Evolutionary conservation across 192 early-diverging fungal genomes (phyloP).

Genomic region (Coemansia sp.): DNA sequence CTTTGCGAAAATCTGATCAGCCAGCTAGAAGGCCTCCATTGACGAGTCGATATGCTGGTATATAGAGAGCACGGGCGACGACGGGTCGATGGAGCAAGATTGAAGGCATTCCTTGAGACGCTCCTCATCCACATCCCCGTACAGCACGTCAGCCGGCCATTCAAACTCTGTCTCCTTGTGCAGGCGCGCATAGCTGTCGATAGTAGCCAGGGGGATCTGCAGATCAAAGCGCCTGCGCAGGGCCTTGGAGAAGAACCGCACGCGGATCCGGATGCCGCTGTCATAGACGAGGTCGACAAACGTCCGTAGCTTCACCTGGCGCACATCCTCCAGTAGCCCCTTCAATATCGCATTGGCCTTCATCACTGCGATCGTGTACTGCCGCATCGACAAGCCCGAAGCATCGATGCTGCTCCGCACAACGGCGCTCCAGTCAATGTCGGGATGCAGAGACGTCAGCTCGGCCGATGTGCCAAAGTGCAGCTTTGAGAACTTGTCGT

Average conservation of each 20-base stretch:
- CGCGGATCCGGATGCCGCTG: constrained; percentile 34
- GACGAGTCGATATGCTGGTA: constrained; percentile 36
- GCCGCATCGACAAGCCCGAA: constrained; percentile 12
- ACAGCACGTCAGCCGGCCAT: constrained; percentile 34
- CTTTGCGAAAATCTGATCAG: no score
- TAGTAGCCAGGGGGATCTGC: constrained; percentile 21
- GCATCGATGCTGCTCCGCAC: constrained; percentile 16
- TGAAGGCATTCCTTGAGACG: constrained; percentile 15
- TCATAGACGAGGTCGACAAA: constrained; percentile 33
- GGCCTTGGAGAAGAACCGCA: constrained; percentile 37
- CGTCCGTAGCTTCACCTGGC: constrained; percentile 26
- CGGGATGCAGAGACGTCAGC: constrained; percentile 44
- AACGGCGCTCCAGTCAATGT: constrained; percentile 43
- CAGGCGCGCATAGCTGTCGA: constrained; percentile 24
- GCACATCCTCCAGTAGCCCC: constrained; percentile 34
- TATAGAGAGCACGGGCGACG: constrained; percentile 33
- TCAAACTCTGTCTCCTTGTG: constrained; percentile 20
- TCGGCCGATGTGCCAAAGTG: constrained; percentile 30
- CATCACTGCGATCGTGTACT: constrained; percentile 37
- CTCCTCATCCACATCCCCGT: constrained; percentile 23
- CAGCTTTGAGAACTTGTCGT: constrained; percentile 36
- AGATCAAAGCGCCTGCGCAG: constrained; percentile 38
- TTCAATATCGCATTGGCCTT: constrained; percentile 37
- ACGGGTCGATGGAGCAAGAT: constrained; percentile 12
- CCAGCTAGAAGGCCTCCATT: constrained; percentile 20